phyloP scores from a whole-genome alignment of 2,329 filamentous ascomycete genomes.

The Pseudodiploospora longispora region DNA sequence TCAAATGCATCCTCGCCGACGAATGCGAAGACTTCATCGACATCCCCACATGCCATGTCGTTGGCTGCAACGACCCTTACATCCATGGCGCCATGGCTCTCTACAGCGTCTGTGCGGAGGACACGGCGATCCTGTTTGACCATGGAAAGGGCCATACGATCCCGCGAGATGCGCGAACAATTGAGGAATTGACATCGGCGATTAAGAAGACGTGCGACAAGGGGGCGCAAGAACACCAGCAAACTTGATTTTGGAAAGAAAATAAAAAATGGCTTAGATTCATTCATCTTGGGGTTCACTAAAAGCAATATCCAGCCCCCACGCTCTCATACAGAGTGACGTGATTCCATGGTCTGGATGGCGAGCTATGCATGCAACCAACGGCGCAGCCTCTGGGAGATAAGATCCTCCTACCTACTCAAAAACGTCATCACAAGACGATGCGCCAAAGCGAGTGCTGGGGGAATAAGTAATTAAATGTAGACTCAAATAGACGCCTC shows the following conservation, averaged over 20 bases:
- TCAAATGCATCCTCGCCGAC: constrained; percentile 39
- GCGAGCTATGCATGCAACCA: too few species aligned
- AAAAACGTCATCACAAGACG: too few species aligned
- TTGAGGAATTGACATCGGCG: constrained; percentile 32
- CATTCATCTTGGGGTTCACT: too few species aligned
- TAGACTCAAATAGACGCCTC: too few species aligned
- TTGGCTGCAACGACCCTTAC: constrained; percentile 51
- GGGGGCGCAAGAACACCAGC: background rate
- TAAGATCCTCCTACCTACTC: too few species aligned
- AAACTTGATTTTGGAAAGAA: background rate
- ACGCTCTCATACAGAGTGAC: too few species aligned
- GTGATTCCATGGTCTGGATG: too few species aligned
- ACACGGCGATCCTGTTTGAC: constrained; percentile 53
- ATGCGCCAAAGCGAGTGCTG: too few species aligned
- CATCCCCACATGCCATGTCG: constrained; percentile 44
- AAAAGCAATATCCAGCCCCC: too few species aligned
- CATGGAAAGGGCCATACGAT: constrained; percentile 58
- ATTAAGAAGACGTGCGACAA: constrained; percentile 2
- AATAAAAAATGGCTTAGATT: too few species aligned
- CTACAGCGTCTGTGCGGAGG: constrained; percentile 53
- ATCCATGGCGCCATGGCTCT: constrained; percentile 52
- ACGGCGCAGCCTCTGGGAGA: too few species aligned
- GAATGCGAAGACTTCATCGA: constrained; percentile 41
- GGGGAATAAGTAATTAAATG: too few species aligned
- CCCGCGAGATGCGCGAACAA: constrained; percentile 42